Conservation (phyloP, 225 moss, liverwort and hornwort genomes). For the Marchantia polymorpha region DNA sequence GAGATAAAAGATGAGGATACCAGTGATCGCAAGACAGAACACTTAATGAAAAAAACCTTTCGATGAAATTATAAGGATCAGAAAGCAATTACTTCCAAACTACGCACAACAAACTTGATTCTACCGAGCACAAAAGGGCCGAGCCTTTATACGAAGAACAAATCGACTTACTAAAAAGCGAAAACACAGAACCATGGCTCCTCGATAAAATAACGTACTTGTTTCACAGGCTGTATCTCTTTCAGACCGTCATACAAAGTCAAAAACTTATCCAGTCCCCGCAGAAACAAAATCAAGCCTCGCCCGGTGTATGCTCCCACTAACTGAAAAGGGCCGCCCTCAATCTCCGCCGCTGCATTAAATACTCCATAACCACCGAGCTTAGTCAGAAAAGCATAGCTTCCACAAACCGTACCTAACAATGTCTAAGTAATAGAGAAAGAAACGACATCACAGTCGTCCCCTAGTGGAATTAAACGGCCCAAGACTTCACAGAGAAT, state of each 20-base stretch:
- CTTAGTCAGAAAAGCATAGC: neutral
- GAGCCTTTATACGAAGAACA: neutral
- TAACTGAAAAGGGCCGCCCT: conserved; percentile 41
- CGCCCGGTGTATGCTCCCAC: conserved; percentile 69
- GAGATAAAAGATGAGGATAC: neutral
- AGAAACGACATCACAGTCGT: neutral
- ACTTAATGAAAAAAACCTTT: no score
- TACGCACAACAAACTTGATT: neutral
- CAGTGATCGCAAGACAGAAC: neutral
- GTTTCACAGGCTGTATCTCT: conserved; percentile 60
- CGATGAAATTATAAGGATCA: neutral
- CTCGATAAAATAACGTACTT: conserved; percentile 33
- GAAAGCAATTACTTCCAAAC: neutral
- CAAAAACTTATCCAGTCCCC: conserved; percentile 80
- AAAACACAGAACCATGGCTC: neutral
- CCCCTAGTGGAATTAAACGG: neutral
- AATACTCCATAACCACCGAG: neutral
- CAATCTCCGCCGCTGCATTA: conserved; percentile 48
- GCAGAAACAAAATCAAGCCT: conserved; percentile 64
- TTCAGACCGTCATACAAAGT: conserved; percentile 63
- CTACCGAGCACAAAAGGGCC: neutral
- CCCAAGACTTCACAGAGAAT: neutral
- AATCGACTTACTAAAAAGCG: neutral
- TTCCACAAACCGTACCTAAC: neutral
- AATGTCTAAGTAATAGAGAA: neutral